Conservation (phyloP, 108 stramenopile species). For the Cyclostephanos invisitatus region DNA sequence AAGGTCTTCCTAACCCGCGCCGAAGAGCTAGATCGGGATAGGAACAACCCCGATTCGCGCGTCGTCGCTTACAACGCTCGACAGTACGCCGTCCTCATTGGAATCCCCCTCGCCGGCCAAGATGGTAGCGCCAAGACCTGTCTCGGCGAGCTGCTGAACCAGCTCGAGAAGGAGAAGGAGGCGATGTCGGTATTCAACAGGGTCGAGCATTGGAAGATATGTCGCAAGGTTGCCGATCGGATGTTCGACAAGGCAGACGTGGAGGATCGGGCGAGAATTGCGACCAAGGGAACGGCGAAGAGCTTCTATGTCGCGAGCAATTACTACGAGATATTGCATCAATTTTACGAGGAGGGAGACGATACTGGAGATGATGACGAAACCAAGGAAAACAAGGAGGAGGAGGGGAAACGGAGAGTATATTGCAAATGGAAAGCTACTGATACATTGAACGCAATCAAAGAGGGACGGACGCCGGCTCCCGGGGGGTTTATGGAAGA, state of each 20-base stretch:
- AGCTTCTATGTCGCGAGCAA: slow-evolving; percentile 91
- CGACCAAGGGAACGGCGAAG: slow-evolving; percentile 80
- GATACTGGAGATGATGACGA: slow-evolving; percentile 24
- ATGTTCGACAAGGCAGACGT: slow-evolving; percentile 88
- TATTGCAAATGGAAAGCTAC: slow-evolving; percentile 95
- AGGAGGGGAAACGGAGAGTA: slow-evolving; percentile 59
- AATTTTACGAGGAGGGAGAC: slow-evolving; percentile 64
- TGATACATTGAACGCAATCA: slow-evolving; percentile 92
- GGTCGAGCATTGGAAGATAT: slow-evolving; percentile 74
- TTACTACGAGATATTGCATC: slow-evolving; percentile 89
- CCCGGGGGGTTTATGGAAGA: slow-evolving; percentile 79
- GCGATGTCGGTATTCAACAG: slow-evolving; percentile 74
- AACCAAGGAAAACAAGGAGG: slow-evolving; percentile 27
- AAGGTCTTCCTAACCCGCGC: slow-evolving; percentile 81
- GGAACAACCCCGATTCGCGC: slow-evolving; percentile 69
- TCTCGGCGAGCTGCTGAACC: slow-evolving; percentile 57
- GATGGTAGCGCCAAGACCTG: slow-evolving; percentile 51
- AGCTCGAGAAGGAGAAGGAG: slow-evolving; percentile 72
- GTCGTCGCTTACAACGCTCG: slow-evolving; percentile 91
- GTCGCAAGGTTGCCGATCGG: slow-evolving; percentile 72
- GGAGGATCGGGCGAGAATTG: slow-evolving; percentile 76
- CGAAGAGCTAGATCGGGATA: slow-evolving; percentile 85
- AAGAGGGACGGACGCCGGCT: slow-evolving; percentile 78
- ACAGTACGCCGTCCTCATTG: slow-evolving; percentile 81
- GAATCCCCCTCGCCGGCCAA: slow-evolving; percentile 56